Base-by-base conservation (phyloP, 768 basidiomycete genomes). In the Megacollybia marginata region DNA sequence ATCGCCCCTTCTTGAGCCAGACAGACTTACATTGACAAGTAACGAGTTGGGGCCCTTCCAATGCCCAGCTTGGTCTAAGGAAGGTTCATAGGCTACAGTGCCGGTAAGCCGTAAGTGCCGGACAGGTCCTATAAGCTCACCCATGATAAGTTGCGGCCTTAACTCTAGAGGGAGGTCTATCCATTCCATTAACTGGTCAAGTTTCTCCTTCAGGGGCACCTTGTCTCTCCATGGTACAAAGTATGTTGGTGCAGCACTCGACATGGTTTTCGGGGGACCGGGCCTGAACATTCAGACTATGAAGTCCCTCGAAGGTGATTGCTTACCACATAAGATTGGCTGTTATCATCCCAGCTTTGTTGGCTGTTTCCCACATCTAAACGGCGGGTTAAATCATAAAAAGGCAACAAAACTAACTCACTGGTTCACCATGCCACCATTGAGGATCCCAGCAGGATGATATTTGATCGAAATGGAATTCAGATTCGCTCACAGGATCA, bases 391-490 rank as follows among this genome's bases (percentile, higher is more conserved):
- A 18, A 33, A 10, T 9, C 10, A 44, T n/a, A 8, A 33, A 28
- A 28, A 28, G 6, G 6, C 23, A 28, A 28, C 6, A 16, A 13
- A 65, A 57, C 50, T 32, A 15, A 40, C 79, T 56, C 53, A 93
- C 92, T 16, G 92, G 92, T 62, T 94, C 91, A 42, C 93, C 93
- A 12, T 76, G 64, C 92, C 93, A 95, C 90, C 92, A 96, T 0
- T 69, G 59, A 0, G 86, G 59, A 50, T 80, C 74, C 80, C 83
- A 85, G 20, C 74, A 76, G 4, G 79, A 78, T 8, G 79, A 71
- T 9, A 73, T 65, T 9, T 72, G 68, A 50, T 83, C 85, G 60
- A 92, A 93, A 49, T 80, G 74, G 60, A 95, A 94, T 55, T 83
- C 80, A 8, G 69, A 67, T 40, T 74, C 52, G 0, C 73, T 72